A percentile compares a stretch with the other conserved stretches of the same genome.
Conservation (phyloP, 1,284 basidiomycete species). For the Caloboletus firmus region DNA sequence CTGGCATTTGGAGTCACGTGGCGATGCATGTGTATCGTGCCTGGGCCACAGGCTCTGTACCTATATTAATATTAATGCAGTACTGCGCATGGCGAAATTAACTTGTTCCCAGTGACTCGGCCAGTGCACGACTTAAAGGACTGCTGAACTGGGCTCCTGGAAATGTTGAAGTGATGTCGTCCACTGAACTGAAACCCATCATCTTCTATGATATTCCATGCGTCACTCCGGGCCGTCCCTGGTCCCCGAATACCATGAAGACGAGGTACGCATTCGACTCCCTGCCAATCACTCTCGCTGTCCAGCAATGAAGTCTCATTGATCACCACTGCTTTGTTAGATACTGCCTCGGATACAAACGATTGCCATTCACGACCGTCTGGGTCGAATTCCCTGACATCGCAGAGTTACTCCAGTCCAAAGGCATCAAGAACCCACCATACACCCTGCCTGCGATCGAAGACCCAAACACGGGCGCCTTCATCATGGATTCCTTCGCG, state of each 20-base stretch:
- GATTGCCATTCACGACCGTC: constrained; percentile 40
- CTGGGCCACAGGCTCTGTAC: neutral
- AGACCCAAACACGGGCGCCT: constrained; percentile 31
- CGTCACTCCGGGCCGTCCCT: constrained; percentile 11
- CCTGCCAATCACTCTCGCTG: constrained; percentile 23
- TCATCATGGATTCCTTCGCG: constrained; percentile 37
- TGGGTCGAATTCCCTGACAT: constrained; percentile 46
- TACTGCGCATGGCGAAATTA: neutral
- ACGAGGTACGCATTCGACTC: constrained; percentile 19
- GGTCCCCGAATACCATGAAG: constrained; percentile 35
- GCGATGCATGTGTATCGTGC: neutral
- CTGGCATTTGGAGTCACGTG: too few species aligned
- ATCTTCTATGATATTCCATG: constrained; percentile 29
- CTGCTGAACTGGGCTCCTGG: neutral
- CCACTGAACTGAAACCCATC: constrained; percentile 19
- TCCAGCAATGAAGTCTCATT: constrained; percentile 25
- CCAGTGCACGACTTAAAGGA: neutral
- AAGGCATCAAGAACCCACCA: constrained; percentile 30
- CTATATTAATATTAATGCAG: too few species aligned
- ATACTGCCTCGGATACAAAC: constrained; percentile 44
- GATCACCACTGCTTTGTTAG: constrained; percentile 19
- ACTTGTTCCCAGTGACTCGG: neutral
- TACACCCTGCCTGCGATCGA: constrained; percentile 41
- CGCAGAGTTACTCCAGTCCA: constrained; percentile 30
- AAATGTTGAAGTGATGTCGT: constrained; percentile 3